These are phyloP conservation scores for Schwanniomyces polymorphus DNA, from an alignment of 805 yeast genomes.

Conservation along the genomic window DNA sequence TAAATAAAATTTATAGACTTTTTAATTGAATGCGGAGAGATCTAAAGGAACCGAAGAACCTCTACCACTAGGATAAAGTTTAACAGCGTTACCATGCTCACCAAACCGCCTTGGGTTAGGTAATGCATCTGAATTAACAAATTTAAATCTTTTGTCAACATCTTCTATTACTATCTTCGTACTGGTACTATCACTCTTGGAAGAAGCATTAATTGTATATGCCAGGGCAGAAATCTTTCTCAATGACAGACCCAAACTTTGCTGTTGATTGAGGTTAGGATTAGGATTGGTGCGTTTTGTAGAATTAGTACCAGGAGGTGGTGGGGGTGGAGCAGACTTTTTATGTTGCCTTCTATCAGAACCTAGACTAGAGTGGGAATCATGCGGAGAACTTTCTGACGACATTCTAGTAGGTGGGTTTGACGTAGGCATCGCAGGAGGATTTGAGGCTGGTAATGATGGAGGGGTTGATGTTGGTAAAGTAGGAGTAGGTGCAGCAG, in stretches of 20 bases:
- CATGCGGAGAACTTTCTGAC: background rate
- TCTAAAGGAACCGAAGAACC: slow-evolving; percentile 90
- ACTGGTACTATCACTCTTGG: slow-evolving; percentile 15
- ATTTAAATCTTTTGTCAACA: slow-evolving; percentile 54
- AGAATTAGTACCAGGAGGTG: slow-evolving; percentile 8
- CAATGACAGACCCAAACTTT: slow-evolving; percentile 48
- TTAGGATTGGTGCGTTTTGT: slow-evolving; percentile 5
- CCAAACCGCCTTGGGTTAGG: slow-evolving; percentile 87
- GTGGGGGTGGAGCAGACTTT: slow-evolving; percentile 33
- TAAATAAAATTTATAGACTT: background rate
- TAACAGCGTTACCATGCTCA: slow-evolving; percentile 49
- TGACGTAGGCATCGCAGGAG: slow-evolving; percentile 27
- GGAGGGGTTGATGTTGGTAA: slow-evolving; percentile 26
- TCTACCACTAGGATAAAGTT: slow-evolving; percentile 92
- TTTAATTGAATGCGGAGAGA: slow-evolving; percentile 31
- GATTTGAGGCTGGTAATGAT: slow-evolving; percentile 27
- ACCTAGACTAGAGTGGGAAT: background rate
- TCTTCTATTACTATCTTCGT: slow-evolving; percentile 59
- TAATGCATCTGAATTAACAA: slow-evolving; percentile 62
- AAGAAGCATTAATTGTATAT: slow-evolving; percentile 56
- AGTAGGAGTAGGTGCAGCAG: slow-evolving; percentile 26
- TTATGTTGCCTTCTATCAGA: slow-evolving; percentile 8
- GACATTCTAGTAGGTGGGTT: background rate
- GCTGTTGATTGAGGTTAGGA: slow-evolving; percentile 37
- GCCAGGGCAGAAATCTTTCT: slow-evolving; percentile 65